Evolutionary conservation across 2,329 filamentous ascomycete genomes (phyloP).

Genomic region (Apiospora malaysiana): DNA sequence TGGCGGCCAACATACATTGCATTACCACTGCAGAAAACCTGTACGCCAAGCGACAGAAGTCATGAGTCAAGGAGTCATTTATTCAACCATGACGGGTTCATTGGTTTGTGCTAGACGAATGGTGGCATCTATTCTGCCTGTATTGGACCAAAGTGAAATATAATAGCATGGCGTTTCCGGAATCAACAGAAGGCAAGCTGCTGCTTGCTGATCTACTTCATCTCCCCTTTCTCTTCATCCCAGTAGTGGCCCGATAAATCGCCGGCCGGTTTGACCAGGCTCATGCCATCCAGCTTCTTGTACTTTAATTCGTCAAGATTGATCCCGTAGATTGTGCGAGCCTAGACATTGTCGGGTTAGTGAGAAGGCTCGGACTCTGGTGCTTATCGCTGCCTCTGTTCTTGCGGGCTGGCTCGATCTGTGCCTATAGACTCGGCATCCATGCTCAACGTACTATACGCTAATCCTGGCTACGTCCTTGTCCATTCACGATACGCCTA

Average conservation of each 20-base stretch:
- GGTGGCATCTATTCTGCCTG: background rate
- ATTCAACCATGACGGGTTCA: slow-evolving; percentile 16
- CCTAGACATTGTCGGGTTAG: slow-evolving; percentile 34
- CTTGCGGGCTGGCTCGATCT: background rate
- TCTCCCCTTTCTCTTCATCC: slow-evolving; percentile 39
- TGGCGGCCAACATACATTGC: slow-evolving; percentile 87
- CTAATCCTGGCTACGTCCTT: background rate
- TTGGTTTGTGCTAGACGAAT: slow-evolving; percentile 16
- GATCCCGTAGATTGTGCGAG: slow-evolving; percentile 48
- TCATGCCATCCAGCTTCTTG: slow-evolving; percentile 44
- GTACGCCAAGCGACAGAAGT: slow-evolving; percentile 47
- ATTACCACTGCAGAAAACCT: slow-evolving; percentile 82
- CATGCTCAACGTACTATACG: background rate
- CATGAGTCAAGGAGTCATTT: background rate
- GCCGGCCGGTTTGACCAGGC: slow-evolving; percentile 39
- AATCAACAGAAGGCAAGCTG: slow-evolving; percentile 5
- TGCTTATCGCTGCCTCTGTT: background rate
- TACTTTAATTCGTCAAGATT: slow-evolving; percentile 47
- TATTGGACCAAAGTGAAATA: background rate
- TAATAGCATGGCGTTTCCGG: slow-evolving; percentile 19
- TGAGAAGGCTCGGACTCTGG: background rate
- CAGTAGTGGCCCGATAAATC: slow-evolving; percentile 47
- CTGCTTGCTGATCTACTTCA: slow-evolving; percentile 29
- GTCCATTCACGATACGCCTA: background rate
- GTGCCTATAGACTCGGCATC: background rate